These are phyloP conservation scores for Fusarium secorum DNA, from an alignment of 2,329 filamentous ascomycete species.

Conservation along the genomic window DNA sequence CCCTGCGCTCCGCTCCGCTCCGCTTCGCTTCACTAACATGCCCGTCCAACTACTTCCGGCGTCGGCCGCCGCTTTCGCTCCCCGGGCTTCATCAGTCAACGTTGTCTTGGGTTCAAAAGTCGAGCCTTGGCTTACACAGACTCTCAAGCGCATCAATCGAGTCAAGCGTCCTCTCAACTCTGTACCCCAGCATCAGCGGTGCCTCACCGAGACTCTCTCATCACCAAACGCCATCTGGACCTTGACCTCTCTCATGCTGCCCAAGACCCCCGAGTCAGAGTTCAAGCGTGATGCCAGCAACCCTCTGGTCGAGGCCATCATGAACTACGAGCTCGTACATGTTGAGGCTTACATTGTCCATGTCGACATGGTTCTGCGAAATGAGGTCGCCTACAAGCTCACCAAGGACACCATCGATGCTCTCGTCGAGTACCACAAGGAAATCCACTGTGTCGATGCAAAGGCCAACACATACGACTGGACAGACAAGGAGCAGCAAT, in stretches of 20 bases:
- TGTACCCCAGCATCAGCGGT: slow-evolving; percentile 92
- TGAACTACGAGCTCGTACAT: slow-evolving; percentile 92
- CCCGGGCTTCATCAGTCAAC: slow-evolving; percentile 87
- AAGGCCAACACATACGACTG: slow-evolving; percentile 91
- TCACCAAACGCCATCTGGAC: slow-evolving; percentile 93
- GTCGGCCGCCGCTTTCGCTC: slow-evolving; percentile 95
- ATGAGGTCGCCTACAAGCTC: slow-evolving; percentile 98
- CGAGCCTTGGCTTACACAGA: slow-evolving; percentile 96
- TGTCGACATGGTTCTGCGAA: slow-evolving; percentile 97
- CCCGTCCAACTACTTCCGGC: slow-evolving; percentile 92
- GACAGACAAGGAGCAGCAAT: slow-evolving; percentile 94
- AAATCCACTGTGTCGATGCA: slow-evolving; percentile 90
- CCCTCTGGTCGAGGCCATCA: slow-evolving; percentile 74
- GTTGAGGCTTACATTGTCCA: slow-evolving; percentile 98
- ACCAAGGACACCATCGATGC: slow-evolving; percentile 93
- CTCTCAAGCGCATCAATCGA: slow-evolving; percentile 94
- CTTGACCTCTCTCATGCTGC: slow-evolving; percentile 88
- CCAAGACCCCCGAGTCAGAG: slow-evolving; percentile 87
- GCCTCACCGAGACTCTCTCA: slow-evolving; percentile 92
- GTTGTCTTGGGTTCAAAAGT: slow-evolving; percentile 92
- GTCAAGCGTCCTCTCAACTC: slow-evolving; percentile 98
- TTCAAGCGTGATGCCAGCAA: slow-evolving; percentile 76
- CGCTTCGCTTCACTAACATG: slow-evolving; percentile 63
- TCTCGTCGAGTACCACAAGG: slow-evolving; percentile 94
- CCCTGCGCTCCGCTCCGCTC: slow-evolving; percentile 27